Evolutionary conservation across 225 moss, liverwort and hornwort genomes (phyloP).

Genomic region (Pseudisothecium myosuroides): DNA sequence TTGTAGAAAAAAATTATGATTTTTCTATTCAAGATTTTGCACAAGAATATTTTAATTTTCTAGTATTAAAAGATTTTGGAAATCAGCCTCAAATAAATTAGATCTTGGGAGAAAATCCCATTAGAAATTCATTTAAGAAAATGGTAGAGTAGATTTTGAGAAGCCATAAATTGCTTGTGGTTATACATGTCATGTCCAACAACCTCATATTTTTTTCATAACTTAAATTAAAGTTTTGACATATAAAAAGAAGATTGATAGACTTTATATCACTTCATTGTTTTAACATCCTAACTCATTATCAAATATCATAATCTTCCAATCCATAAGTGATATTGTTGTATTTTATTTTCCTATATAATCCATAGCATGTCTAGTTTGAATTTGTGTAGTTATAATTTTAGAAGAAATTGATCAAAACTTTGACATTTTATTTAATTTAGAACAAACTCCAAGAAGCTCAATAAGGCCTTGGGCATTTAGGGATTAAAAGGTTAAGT

Average conservation of each 20-base stretch:
- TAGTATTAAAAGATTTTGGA: neutral
- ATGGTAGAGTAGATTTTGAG: neutral
- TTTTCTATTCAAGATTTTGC: neutral
- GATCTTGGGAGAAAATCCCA: neutral
- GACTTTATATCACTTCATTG: neutral
- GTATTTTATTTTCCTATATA: neutral
- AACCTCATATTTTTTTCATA: neutral
- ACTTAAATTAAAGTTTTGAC: neutral
- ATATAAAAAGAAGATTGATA: neutral
- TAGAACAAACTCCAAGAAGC: neutral
- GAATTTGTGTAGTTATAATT: too few species aligned
- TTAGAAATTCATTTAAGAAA: neutral
- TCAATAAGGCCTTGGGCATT: neutral
- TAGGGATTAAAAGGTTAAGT: too few species aligned
- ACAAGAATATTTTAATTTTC: neutral
- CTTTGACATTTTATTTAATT: neutral
- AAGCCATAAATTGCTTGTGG: fast-evolving
- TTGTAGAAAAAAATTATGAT: neutral
- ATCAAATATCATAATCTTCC: neutral
- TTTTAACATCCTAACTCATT: neutral
- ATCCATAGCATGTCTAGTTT: neutral
- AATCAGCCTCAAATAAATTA: neutral
- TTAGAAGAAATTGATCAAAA: neutral
- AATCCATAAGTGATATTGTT: neutral
- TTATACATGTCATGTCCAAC: neutral